A percentile compares a stretch with the other conserved stretches of the same genome.
phyloP scores from a whole-genome alignment of 2,329 filamentous ascomycete species.

The Coniochaeta sp. region DNA sequence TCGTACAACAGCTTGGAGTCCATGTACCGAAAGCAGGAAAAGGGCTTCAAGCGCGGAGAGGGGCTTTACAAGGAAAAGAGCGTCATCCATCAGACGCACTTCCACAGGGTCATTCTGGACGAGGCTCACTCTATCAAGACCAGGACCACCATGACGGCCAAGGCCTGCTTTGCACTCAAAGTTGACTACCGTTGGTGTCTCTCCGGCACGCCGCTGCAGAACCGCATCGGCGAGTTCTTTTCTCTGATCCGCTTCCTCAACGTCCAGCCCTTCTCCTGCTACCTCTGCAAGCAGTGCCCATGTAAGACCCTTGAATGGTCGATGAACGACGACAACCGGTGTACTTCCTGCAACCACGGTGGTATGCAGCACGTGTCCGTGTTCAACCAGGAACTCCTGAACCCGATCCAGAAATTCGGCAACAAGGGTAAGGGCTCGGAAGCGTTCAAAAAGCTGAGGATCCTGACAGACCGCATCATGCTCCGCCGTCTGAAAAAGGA shows the following conservation, averaged over 20 bases:
- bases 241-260: slow-evolving; percentile 89
- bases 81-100: slow-evolving; percentile 75
- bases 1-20: slow-evolving; percentile 92
- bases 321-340: slow-evolving; percentile 64
- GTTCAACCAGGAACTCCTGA: slow-evolving; percentile 72
- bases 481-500: slow-evolving; percentile 90
- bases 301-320: slow-evolving; percentile 82
- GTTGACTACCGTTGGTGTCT: slow-evolving; percentile 92
- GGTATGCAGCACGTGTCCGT: slow-evolving; percentile 53
- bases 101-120: slow-evolving; percentile 88
- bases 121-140: slow-evolving; percentile 84
- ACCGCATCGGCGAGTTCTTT: slow-evolving; percentile 95
- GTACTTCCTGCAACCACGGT: slow-evolving; percentile 57
- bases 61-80: slow-evolving; percentile 74
- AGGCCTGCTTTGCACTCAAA: slow-evolving; percentile 86
- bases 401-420: slow-evolving; percentile 63
- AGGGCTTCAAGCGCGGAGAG: slow-evolving; percentile 77
- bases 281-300: slow-evolving; percentile 82
- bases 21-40: slow-evolving; percentile 84
- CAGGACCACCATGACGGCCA: slow-evolving; percentile 83
- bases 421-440: slow-evolving; percentile 54
- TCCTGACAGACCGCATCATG: slow-evolving; percentile 93
- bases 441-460: slow-evolving; percentile 74
- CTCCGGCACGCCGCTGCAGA: slow-evolving; percentile 91
- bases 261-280: slow-evolving; percentile 81